Base-by-base conservation (phyloP, 2,329 filamentous ascomycete genomes). In the Rutstroemia sp. region DNA sequence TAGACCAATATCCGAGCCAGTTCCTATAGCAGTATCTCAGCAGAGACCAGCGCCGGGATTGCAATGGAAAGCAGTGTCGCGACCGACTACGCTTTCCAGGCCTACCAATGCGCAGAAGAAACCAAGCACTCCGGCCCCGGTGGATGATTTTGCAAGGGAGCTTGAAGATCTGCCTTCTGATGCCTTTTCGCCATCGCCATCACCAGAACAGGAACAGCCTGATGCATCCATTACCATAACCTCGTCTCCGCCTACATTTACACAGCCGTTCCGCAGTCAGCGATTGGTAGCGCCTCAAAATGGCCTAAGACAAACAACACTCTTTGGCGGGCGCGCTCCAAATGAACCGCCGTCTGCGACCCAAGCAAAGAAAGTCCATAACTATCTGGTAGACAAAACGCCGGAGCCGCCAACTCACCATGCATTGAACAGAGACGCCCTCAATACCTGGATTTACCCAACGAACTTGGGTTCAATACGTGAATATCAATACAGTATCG, bases 401-500 rank as follows among this genome's bases (percentile, higher is more conserved):
- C 75, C 73, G 30, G 92, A 99, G 68, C 75, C 81, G 3, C 88
- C 89, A 0, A 96, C 90, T 2, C 95, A 99, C 67, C 94, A 99
- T 74, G 83, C 85, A 62, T 75, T 99, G 19, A 80, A 96, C 64
- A 70, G 73, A 7, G 84, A 91, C 55, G 87, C 88, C 2, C 78
- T 96, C 71, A 78, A 84, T 62, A 96, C 89, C 0, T 99, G 94
- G 94, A 81, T 96, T 0, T 99, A 96, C 70, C 94, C 94, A 1
- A 94, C 84, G 1, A 99, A 99, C 66, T 74, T 99, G 17, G 94
- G 94, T 0, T 83, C 82, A 7, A 90, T 87, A 55, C 83, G 94
- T 71, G 92, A 97, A 67, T 99, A 99, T 69, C 94, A 99, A 68
- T 99, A 88, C 73, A 96, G 88, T 68, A 99, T 99, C 63, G 89